Conservation (phyloP, 148 eudicot genomes). For the Spergularia marina region DNA sequence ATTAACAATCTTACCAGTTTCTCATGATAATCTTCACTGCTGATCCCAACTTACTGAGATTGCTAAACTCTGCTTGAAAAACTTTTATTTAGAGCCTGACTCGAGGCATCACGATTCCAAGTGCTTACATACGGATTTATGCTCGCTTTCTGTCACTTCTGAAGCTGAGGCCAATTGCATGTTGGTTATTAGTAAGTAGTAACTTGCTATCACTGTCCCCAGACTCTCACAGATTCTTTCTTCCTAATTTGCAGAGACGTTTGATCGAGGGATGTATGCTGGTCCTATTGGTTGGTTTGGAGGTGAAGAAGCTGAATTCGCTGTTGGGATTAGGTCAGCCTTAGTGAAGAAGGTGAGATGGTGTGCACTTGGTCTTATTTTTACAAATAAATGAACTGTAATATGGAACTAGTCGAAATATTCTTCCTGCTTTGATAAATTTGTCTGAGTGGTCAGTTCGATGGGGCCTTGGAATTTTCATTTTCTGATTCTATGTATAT, state of each 20-base stretch:
- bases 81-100: background rate
- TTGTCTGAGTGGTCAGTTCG: background rate
- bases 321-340: constrained; percentile 96
- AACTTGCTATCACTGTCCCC: background rate
- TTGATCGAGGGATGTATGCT: constrained; percentile 98
- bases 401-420: background rate
- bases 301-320: constrained; percentile 93
- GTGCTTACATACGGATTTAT: background rate
- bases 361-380: constrained; percentile 11
- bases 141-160: background rate
- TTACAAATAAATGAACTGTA: background rate
- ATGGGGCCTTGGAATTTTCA: background rate
- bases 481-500: background rate
- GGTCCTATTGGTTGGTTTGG: constrained; percentile 99
- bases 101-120: background rate
- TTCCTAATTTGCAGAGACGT: constrained; percentile 53
- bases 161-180: too few species aligned
- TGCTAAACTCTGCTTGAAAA: background rate
- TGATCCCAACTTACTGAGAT: background rate
- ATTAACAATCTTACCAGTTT: background rate
- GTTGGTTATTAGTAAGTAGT: too few species aligned
- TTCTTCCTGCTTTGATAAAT: background rate
- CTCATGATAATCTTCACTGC: background rate
- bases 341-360: constrained; percentile 65
- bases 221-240: background rate